phyloP scores from a whole-genome alignment of 208 protist species.

The Spironucleus salmonicida region DNA sequence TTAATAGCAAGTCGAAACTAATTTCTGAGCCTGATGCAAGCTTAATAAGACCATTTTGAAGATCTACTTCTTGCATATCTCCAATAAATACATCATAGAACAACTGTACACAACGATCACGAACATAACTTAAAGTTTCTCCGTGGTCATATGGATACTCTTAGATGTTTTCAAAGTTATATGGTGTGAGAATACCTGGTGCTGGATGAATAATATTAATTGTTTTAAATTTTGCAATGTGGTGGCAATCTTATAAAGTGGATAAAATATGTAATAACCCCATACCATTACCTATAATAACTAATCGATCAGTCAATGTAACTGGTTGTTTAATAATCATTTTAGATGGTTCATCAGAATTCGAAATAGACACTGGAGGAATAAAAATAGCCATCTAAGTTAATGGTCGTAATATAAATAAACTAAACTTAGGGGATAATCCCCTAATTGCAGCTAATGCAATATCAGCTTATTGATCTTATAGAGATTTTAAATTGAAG shows the following conservation, averaged over 20 bases:
- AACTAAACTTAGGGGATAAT: conserved; percentile 1
- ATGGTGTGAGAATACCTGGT: conserved; percentile 5
- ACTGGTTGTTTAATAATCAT: conserved; percentile 15
- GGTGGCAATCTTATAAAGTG: conserved; percentile 2
- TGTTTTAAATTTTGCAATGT: conserved; percentile 14
- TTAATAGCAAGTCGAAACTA: conserved; percentile 4
- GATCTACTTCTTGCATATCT: not conserved
- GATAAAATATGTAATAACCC: not conserved
- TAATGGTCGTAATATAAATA: not conserved
- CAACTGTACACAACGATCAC: not conserved
- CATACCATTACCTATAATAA: not conserved
- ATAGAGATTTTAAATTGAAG: not conserved
- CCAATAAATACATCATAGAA: conserved; percentile 16
- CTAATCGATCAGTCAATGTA: conserved; percentile 4
- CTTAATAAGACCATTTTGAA: not conserved
- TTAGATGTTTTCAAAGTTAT: not conserved
- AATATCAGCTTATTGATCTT: not conserved
- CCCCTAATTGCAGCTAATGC: not conserved
- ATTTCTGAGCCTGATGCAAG: conserved; percentile 10
- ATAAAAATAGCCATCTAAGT: not conserved
- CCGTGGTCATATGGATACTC: not conserved
- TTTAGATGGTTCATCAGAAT: not conserved
- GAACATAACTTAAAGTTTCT: not conserved
- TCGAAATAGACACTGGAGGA: not conserved
- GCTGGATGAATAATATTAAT: conserved; percentile 3